Conservation (phyloP, 352 stramenopile genomes). For the Nothophytophthora sp. region DNA sequence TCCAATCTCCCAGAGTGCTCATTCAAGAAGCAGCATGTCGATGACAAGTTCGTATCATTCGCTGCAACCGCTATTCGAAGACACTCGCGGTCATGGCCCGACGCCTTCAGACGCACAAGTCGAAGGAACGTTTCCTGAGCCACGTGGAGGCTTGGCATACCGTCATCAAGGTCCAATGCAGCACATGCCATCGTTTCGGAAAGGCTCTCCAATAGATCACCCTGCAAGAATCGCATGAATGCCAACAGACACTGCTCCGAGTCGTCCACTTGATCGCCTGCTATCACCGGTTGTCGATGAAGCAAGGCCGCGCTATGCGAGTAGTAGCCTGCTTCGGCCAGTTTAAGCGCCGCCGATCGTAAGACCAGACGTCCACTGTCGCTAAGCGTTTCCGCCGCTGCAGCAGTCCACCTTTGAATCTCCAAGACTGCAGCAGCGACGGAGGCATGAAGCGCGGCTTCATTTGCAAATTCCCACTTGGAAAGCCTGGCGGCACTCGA, state of each 20-base stretch:
- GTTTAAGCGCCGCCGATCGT: slow-evolving; percentile 5
- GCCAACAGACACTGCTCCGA: slow-evolving; percentile 19
- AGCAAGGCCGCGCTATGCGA: slow-evolving; percentile 19
- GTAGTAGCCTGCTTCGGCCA: slow-evolving; percentile 32
- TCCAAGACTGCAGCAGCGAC: slow-evolving; percentile 18
- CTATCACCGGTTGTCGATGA: not conserved
- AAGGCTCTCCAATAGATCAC: slow-evolving; percentile 15
- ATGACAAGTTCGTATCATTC: slow-evolving; percentile 5
- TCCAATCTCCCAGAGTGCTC: not conserved
- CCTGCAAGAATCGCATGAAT: slow-evolving; percentile 33
- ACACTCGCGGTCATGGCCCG: slow-evolving; percentile 21
- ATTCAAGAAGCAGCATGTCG: slow-evolving; percentile 4
- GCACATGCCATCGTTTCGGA: slow-evolving; percentile 8
- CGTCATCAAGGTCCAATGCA: not conserved
- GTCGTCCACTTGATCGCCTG: not conserved
- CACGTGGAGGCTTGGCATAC: slow-evolving; percentile 19
- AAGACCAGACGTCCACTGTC: not conserved
- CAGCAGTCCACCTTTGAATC: slow-evolving; percentile 1
- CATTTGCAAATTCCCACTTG: slow-evolving; percentile 19
- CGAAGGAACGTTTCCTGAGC: slow-evolving; percentile 22
- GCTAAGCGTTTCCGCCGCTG: not conserved
- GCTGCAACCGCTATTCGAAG: slow-evolving; percentile 3
- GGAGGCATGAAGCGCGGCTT: slow-evolving; percentile 28
- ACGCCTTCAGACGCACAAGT: slow-evolving; percentile 13
- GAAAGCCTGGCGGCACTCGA: slow-evolving; percentile 13